Base-by-base conservation (phyloP, 2,329 filamentous ascomycete species). In the Geosmithia putterillii region DNA sequence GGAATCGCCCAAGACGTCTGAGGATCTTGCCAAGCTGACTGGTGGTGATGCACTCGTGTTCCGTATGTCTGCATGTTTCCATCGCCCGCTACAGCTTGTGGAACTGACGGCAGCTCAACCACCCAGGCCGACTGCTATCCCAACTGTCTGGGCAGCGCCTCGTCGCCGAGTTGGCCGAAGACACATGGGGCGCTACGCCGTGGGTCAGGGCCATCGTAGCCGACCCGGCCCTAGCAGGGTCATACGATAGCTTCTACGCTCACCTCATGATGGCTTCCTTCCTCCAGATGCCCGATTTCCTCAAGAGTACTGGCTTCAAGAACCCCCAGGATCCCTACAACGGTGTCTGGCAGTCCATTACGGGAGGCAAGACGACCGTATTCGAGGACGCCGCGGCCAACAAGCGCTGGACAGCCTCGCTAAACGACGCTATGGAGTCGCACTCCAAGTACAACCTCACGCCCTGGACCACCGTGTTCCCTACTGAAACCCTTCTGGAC, bases 371-470 rank as follows among this genome's bases (percentile, higher is more conserved):
- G 52, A 56, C 39, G 47, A 59, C 5, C 51, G 54, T 52, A 28
- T 49, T 53, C 6, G 43, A 57, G 14, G 56, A 57, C 17, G 45
- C 64, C n/a, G 51, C 47, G 35, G 45, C 52, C 6, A 49, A 62
- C 21, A 54, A 53, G 1, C 52, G 51, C 4, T 53, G 58, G 32
- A 57, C 56, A 0, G 43, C 49, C 12, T 46, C 57, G 28, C 65
- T 65, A 51, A 61, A 64, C 51, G 45, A 57, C 28, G 58, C 61
- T 45, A 66, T 66, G 45, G 53, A 52, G 7, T 63, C 55, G 42
- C 56, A 59, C 0, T 54, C 62, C 7, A 43, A 57, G 41, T 49
- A 62, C 35, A 52, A 48, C 7, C 51, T 63, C 2, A 46, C 61
- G 7, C 19, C 50, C 2, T 58, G 56, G 1, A 47, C 53, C 10